Conservation (phyloP, 805 yeast genomes). For the Candida alai region DNA sequence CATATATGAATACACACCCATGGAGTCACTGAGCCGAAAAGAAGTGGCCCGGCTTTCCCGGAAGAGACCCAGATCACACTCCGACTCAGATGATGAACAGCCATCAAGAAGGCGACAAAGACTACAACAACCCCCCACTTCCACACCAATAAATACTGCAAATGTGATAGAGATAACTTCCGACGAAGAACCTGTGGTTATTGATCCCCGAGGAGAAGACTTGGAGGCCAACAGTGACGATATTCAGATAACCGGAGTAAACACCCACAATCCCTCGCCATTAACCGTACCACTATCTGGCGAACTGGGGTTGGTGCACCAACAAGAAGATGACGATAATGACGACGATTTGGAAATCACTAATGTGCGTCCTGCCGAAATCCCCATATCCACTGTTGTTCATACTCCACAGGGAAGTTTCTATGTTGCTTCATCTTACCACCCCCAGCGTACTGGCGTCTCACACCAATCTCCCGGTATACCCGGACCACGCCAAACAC, state of each 20-base stretch:
- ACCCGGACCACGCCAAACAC: too few species aligned
- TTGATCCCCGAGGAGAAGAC: too few species aligned
- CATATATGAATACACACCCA: too few species aligned
- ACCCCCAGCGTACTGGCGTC: too few species aligned
- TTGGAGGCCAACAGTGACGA: conserved; percentile 5
- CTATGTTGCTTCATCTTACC: too few species aligned
- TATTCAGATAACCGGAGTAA: conserved; percentile 5
- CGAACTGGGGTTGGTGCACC: background rate
- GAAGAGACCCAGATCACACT: conserved; percentile 1
- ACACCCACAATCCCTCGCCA: conserved; percentile 2
- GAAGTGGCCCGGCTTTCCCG: too few species aligned
- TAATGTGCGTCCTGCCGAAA: conserved; percentile 1
- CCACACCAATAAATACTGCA: too few species aligned
- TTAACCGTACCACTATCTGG: background rate
- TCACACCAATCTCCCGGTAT: too few species aligned
- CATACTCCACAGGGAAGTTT: conserved; percentile 8
- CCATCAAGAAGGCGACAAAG: background rate
- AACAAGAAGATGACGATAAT: background rate
- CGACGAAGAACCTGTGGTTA: conserved; percentile 9
- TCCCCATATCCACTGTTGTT: background rate
- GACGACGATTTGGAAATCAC: conserved; percentile 3
- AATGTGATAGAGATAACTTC: conserved; percentile 8
- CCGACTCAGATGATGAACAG: background rate
- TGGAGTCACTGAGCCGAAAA: too few species aligned
- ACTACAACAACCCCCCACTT: too few species aligned